Base-by-base conservation (phyloP, 257 asterid species). In the Capsicum baccatum region DNA sequence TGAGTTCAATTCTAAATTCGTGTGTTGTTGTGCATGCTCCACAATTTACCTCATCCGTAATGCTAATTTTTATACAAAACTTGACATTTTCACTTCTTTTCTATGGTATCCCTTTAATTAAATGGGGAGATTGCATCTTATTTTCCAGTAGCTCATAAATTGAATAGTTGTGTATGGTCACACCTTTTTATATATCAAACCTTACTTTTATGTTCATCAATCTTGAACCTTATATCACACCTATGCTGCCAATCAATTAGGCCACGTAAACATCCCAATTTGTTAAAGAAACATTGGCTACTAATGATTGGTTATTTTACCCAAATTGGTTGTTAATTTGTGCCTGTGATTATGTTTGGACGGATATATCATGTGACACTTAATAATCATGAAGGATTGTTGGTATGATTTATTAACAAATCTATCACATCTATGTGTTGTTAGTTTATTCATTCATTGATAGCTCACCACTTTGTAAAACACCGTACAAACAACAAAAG, bases 301-400 rank as follows among this genome's bases (percentile, higher is more conserved):
- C 48, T 50, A 13, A 74, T 21, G 62, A 44, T 74, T 74, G 13
- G 44, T 74, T 50, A 44, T 21, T 7, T 74, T 50, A 54, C 44
- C 62, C 13, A 6, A 21, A 50, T 50, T 1, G 8, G 81, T 50
- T 50, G 14, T 3, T 33, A 6, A 48, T 48, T 48, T 47, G 2
- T 74, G 21, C 62, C 6, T 74, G 80, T 74, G 80, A 50, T 50
- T 74, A 21, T 74, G 47, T 21, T 74, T 74, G 44, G n/a, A 74
- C 1, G 8, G 60, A 74, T 48, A 14, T 19, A 50, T 74, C 21
- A 74, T 1, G 81, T 74, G 81, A 50, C 81, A 74, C 50, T 62
- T 74, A 26, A 74, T 74, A 54, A 33, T 74, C 21, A 21, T 50
- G 81, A 44, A 74, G 19, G 4, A 74, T 44, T 0, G 15, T 50